Evolutionary conservation across 768 basidiomycete genomes (phyloP).

Genomic region (Leucocoprinus leucothites): DNA sequence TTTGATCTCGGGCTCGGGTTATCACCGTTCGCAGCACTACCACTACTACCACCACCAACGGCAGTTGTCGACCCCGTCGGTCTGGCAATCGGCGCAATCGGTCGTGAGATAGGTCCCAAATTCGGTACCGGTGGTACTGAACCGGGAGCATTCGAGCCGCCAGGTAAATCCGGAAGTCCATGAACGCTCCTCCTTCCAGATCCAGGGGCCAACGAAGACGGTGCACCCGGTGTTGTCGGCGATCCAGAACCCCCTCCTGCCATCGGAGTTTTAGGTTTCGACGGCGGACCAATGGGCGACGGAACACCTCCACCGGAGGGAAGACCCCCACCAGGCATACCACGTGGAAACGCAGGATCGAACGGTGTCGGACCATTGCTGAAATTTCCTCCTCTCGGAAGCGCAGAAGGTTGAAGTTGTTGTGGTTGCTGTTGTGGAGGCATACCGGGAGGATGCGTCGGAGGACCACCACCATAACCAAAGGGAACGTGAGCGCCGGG

Average conservation of each 20-base stretch:
- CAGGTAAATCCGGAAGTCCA: slow-evolving; percentile 19
- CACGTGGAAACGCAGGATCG: slow-evolving; percentile 48
- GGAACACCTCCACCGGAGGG: slow-evolving; percentile 19
- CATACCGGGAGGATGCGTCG: slow-evolving; percentile 31
- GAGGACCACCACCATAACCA: not conserved
- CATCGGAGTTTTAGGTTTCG: slow-evolving; percentile 40
- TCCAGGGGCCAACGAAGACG: slow-evolving; percentile 42
- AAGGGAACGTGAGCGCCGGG: slow-evolving; percentile 42
- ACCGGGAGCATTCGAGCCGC: slow-evolving; percentile 3
- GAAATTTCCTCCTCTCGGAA: slow-evolving; percentile 45
- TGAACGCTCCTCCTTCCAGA: slow-evolving; percentile 38
- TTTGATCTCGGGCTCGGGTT: slow-evolving; percentile 60
- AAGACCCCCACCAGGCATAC: slow-evolving; percentile 28
- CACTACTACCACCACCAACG: too few relatives aligned
- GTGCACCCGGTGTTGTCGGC: slow-evolving; percentile 25
- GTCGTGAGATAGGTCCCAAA: slow-evolving; percentile 61
- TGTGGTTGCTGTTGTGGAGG: slow-evolving; percentile 21
- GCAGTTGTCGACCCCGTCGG: slow-evolving; percentile 36
- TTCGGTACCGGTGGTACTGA: slow-evolving; percentile 28
- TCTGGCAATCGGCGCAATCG: slow-evolving; percentile 68
- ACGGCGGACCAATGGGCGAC: slow-evolving; percentile 57
- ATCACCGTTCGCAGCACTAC: slow-evolving; percentile 42
- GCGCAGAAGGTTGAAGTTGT: slow-evolving; percentile 47
- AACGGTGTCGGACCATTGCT: slow-evolving; percentile 42
- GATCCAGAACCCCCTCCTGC: slow-evolving; percentile 21